phyloP scores from a whole-genome alignment of 352 stramenopile genomes.

The Nannochloropsis limnetica region DNA sequence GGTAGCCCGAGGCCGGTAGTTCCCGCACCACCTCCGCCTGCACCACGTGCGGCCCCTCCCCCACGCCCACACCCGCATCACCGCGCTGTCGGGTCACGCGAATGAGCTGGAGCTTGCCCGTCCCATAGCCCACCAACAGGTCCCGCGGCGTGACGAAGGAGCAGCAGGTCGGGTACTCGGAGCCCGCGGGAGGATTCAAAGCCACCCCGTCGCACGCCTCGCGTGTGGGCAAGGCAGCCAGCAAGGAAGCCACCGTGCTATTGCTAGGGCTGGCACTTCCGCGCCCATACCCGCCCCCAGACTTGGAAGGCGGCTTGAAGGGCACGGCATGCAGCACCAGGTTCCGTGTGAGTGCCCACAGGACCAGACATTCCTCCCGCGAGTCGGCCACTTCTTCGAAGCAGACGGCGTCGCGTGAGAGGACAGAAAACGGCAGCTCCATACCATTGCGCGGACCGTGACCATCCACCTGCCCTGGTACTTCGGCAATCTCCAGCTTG shows the following conservation, averaged over 20 bases:
- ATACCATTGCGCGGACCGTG: neutral
- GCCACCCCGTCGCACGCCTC: neutral
- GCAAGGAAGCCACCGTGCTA: neutral
- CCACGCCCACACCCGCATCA: neutral
- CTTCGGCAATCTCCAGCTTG: conserved; percentile 14
- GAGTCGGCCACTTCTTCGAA: conserved; percentile 6
- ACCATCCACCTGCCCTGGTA: neutral
- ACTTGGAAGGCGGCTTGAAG: neutral
- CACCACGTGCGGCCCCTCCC: neutral
- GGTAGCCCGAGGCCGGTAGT: neutral
- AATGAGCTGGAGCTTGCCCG: neutral
- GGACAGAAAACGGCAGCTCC: neutral
- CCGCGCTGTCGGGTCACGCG: neutral
- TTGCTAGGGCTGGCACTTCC: neutral
- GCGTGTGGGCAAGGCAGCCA: neutral
- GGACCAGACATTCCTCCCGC: conserved; percentile 2
- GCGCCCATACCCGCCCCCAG: neutral
- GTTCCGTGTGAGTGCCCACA: conserved; percentile 28
- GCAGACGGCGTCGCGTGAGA: conserved; percentile 12
- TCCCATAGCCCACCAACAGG: neutral
- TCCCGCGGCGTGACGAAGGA: neutral
- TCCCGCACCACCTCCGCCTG: conserved; percentile 14
- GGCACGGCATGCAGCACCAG: conserved; percentile 27
- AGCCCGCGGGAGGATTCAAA: conserved; percentile 4
- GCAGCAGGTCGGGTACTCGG: conserved; percentile 23